These are phyloP conservation scores for Vaccinium macrocarpon DNA, from an alignment of 148 eudicot genomes.

Conservation along the genomic window DNA sequence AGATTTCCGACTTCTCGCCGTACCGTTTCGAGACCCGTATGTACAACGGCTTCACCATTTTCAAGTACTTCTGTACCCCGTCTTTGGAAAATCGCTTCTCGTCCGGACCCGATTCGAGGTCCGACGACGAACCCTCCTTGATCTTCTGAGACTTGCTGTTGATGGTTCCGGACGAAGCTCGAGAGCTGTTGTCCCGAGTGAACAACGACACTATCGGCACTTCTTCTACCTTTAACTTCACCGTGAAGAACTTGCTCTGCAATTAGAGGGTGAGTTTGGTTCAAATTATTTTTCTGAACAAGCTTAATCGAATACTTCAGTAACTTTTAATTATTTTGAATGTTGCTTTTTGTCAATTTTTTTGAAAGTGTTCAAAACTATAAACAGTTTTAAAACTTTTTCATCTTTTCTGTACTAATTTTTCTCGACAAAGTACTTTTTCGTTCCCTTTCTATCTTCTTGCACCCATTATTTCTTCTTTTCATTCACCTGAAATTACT, in stretches of 20 bases:
- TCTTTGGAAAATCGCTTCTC: conserved; percentile 49
- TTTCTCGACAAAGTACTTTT: no score
- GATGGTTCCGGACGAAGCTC: background rate
- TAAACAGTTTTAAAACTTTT: no score
- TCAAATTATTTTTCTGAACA: background rate
- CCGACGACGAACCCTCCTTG: background rate
- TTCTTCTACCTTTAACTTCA: conserved; percentile 61
- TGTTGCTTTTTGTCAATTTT: background rate
- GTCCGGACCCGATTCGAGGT: conserved; percentile 6
- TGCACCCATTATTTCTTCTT: no score
- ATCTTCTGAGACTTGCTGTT: conserved; percentile 9
- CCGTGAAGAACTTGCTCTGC: conserved; percentile 38
- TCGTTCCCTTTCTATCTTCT: no score
- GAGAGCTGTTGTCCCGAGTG: conserved; percentile 39
- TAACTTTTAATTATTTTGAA: background rate
- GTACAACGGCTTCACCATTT: conserved; percentile 65
- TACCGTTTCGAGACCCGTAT: conserved; percentile 52
- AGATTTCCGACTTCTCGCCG: conserved; percentile 33
- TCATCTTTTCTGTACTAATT: no score
- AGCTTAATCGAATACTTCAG: background rate
- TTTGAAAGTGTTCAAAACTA: no score
- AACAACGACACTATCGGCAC: conserved; percentile 64
- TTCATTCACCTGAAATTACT: no score
- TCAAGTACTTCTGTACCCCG: conserved; percentile 56
- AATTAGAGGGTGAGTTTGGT: background rate